Percentiles rank a stretch among this genome's conserved stretches.
Conservation (phyloP, 371 early-diverging fungal genomes). For the Phascolomyces articulosus region DNA sequence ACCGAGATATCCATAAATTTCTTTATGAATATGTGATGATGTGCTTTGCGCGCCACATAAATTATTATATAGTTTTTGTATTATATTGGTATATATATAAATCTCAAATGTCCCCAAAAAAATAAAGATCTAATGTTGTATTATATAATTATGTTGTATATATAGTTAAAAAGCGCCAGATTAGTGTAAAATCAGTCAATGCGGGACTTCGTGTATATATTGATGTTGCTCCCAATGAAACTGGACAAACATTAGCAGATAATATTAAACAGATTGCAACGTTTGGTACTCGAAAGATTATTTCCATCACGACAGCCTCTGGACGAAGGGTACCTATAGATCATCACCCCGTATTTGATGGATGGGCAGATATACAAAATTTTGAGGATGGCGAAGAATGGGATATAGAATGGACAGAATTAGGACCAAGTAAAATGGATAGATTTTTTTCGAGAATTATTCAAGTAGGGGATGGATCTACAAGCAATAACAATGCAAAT, state of each 20-base stretch:
- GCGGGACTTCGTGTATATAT: slow-evolving; percentile 52
- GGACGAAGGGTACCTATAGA: slow-evolving; percentile 43
- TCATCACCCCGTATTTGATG: slow-evolving; percentile 35
- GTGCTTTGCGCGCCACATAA: too few species aligned
- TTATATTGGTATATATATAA: too few species aligned
- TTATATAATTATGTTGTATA: background rate
- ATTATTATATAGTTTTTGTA: too few species aligned
- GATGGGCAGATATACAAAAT: slow-evolving; percentile 38
- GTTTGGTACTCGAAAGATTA: slow-evolving; percentile 40
- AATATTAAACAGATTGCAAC: slow-evolving; percentile 54
- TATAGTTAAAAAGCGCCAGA: slow-evolving; percentile 35
- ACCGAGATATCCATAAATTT: too few species aligned
- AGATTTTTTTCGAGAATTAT: slow-evolving; percentile 37
- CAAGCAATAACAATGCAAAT: background rate
- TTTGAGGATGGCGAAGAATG: slow-evolving; percentile 52
- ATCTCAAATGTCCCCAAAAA: too few species aligned
- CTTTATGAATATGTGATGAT: too few species aligned
- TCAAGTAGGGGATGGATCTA: background rate
- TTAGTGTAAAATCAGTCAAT: slow-evolving; percentile 50
- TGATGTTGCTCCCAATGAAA: slow-evolving; percentile 46
- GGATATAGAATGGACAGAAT: slow-evolving; percentile 43
- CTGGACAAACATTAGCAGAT: slow-evolving; percentile 45
- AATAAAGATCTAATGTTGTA: too few species aligned
- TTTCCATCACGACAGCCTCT: slow-evolving; percentile 43
- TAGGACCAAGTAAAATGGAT: slow-evolving; percentile 40